A percentile compares a stretch with the other conserved stretches of the same genome.
Evolutionary conservation across 2,329 filamentous ascomycete species (phyloP).

Genomic region (Nothophoma quercina): DNA sequence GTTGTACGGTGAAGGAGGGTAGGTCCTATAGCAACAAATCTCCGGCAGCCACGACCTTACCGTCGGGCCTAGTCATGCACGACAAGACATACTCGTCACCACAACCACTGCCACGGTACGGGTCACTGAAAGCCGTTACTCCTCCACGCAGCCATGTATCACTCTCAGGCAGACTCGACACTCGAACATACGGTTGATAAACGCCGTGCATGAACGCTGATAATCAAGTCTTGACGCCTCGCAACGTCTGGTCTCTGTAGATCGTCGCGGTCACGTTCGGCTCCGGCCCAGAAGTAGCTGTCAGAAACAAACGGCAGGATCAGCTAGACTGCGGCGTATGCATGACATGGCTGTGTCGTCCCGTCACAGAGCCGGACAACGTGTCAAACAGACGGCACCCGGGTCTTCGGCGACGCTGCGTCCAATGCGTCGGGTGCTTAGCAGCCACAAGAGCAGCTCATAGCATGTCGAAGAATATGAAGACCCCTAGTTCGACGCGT

Average conservation of each 20-base stretch:
- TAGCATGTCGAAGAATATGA: background rate
- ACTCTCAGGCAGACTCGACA: background rate
- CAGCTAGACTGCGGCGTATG: constrained; percentile 12
- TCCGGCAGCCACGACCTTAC: constrained; percentile 6
- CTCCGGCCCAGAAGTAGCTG: constrained; percentile 3
- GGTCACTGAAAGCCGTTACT: background rate
- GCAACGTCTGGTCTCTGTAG: constrained; percentile 1
- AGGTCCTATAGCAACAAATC: background rate
- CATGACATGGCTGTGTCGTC: constrained; percentile 1
- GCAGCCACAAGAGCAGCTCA: constrained; percentile 1
- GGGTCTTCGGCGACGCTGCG: constrained; percentile 4
- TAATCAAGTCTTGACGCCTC: constrained; percentile 2
- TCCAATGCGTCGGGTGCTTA: constrained; percentile 5
- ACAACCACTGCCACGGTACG: constrained; percentile 1
- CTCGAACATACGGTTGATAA: background rate
- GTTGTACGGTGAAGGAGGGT: background rate
- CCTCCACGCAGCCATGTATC: constrained; percentile 2
- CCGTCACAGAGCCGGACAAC: constrained; percentile 6
- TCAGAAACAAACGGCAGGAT: constrained; percentile 9
- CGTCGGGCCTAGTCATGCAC: constrained; percentile 6
- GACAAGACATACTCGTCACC: constrained; percentile 3
- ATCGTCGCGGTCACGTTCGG: constrained; percentile 5
- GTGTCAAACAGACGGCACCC: constrained; percentile 9
- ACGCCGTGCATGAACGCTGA: background rate
- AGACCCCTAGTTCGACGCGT: constrained; percentile 13